Percentiles rank a stretch among this genome's conserved stretches.
phyloP scores from a whole-genome alignment of 148 eudicot species.

The Rhododendron vialii region DNA sequence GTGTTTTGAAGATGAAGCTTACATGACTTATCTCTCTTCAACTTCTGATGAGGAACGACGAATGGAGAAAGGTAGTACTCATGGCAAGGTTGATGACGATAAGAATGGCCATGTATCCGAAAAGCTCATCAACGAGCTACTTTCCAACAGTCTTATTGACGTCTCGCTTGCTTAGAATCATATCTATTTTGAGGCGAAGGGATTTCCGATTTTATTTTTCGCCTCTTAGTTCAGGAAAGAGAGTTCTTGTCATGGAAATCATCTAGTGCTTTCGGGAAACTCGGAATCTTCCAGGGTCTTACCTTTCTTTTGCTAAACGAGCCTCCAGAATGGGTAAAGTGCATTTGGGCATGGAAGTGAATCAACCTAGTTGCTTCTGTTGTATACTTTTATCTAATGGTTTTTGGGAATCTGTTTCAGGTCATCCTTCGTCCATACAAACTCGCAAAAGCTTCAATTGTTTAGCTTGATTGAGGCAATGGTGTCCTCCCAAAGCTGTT shows the following conservation, averaged over 20 bases:
- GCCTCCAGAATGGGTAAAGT: neutral
- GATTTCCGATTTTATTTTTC: too few relatives aligned
- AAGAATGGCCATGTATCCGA: constrained; percentile 33
- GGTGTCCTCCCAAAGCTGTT: neutral
- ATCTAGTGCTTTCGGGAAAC: too few relatives aligned
- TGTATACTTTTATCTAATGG: neutral
- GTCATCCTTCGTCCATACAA: neutral
- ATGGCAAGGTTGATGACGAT: constrained; percentile 21
- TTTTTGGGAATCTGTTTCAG: neutral
- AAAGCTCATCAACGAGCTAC: constrained; percentile 33
- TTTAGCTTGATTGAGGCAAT: neutral
- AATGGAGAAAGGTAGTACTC: constrained; percentile 16
- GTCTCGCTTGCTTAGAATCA: neutral
- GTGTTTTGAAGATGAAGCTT: constrained; percentile 49
- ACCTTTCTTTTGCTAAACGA: neutral
- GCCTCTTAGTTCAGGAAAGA: neutral
- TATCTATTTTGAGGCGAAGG: neutral
- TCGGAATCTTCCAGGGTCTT: neutral
- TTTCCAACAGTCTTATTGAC: neutral
- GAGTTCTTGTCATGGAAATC: neutral
- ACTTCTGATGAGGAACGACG: constrained; percentile 10
- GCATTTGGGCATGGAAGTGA: neutral
- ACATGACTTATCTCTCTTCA: constrained; percentile 33
- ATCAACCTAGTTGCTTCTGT: neutral
- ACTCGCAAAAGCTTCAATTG: neutral